Conservation (phyloP, 345 rosid genomes). For the Syzygium aromaticum region DNA sequence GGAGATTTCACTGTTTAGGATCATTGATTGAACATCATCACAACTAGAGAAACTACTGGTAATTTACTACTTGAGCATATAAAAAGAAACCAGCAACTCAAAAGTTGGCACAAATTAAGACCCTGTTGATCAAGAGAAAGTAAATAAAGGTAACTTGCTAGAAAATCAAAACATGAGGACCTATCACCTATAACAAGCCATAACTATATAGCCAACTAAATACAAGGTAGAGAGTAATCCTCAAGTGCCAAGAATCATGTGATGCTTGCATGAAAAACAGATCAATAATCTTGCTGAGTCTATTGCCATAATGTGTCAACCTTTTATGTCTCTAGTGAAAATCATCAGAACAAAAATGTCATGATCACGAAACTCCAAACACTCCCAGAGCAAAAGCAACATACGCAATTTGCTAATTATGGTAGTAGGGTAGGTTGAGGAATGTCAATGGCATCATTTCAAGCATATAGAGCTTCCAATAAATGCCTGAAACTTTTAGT, state of each 20-base stretch:
- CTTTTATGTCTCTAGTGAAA: not conserved
- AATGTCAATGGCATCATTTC: not conserved
- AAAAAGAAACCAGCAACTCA: not conserved
- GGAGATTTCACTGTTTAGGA: not conserved
- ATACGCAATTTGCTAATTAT: not conserved
- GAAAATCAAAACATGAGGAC: not conserved
- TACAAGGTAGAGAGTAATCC: not conserved
- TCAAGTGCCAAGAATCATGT: not conserved
- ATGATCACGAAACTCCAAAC: not conserved
- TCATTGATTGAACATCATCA: not conserved
- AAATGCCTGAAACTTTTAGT: not conserved
- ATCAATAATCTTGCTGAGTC: not conserved
- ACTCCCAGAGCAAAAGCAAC: not conserved
- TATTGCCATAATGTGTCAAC: not conserved
- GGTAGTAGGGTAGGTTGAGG: not conserved
- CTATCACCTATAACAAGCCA: not conserved
- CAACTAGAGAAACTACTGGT: not conserved
- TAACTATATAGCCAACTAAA: not conserved
- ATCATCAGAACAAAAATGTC: not conserved
- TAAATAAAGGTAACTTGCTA: not conserved
- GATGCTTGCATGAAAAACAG: not conserved
- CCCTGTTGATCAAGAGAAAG: not conserved
- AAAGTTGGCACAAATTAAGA: not conserved
- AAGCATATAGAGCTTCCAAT: not conserved
- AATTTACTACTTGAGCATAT: not conserved